phyloP scores from a whole-genome alignment of 169 alveolate species.

The Cryptosporidium muris region DNA sequence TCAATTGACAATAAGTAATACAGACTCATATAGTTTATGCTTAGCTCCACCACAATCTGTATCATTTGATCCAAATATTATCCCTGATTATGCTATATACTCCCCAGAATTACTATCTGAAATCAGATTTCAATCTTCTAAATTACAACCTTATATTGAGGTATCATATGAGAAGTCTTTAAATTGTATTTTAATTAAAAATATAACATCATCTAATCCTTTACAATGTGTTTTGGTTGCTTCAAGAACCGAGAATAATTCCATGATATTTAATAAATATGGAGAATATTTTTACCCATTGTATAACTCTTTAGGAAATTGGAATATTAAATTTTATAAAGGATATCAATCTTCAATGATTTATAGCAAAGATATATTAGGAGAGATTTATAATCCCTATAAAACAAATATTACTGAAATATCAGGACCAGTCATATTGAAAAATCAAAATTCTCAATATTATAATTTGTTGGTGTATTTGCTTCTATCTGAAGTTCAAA shows the following conservation, averaged over 20 bases:
- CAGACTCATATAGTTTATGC: no score
- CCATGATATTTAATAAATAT: no score
- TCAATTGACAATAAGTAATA: no score
- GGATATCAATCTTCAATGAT: not conserved
- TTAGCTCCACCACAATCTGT: no score
- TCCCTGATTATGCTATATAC: no score
- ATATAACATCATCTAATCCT: constrained; percentile 18
- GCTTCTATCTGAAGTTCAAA: constrained; percentile 10
- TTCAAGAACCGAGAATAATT: not conserved
- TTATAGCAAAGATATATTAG: not conserved
- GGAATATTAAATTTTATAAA: not conserved
- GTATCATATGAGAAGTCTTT: constrained; percentile 10
- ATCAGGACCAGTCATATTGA: constrained; percentile 50
- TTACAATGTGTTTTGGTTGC: constrained; percentile 26
- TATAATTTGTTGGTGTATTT: constrained; percentile 36
- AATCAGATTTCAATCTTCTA: not conserved
- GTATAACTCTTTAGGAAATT: no score
- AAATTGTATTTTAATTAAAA: constrained; percentile 17
- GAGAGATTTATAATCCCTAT: constrained; percentile 49
- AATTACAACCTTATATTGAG: constrained; percentile 4
- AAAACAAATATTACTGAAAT: constrained; percentile 48
- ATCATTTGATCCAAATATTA: no score
- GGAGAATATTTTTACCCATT: no score
- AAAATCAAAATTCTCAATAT: constrained; percentile 9
- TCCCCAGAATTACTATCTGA: no score